Evolutionary conservation across 2,329 filamentous ascomycete species (phyloP), one percentile per base, ranked within the genome.

Genomic region (Lachnellula subtilissima): DNA sequence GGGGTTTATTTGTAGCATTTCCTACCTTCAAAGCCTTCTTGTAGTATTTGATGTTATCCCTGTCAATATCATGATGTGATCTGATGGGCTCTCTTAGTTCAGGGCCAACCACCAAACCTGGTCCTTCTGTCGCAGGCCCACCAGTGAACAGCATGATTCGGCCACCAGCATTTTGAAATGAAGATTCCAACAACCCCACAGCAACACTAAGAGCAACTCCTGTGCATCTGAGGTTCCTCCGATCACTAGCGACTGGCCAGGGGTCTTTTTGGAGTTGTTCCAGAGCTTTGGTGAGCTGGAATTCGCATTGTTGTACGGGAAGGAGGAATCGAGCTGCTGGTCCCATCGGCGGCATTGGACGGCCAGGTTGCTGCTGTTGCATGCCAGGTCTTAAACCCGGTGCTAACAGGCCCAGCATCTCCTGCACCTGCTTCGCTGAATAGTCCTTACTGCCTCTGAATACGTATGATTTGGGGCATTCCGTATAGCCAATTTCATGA

Each of bases 1-100:
- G 14, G 15, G 28, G 28, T 32, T 5, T n/a, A 25, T 23, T 19
- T 22, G 15, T 4, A 22, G 50, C 78, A 32, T 28, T 32, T 11
- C 45, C 56, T 73, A 91, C 88, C 84, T 97, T 99, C 50, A 97
- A 75, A 22, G 94, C 94, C 76, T 99, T 99, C 81, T 99, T 99
- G 77, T 96, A 97, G 76, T 97, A 97, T 74, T 99, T 99, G 76
- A 96, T 96, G 72, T 97, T 97, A 74, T 99, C 94, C 56, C 92
- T 86, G 71, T 99, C 94, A 73, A 99, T 99, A 69, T 99, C 94
- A 74, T 99, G 94, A 75, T 99, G 94, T 43, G 93, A 97, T 69
- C 94, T 88, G 63, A 99, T 97, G 9, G 95, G 91, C 72, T 99
- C 94, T 72, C 93, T 88, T 63, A 99, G 78, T 74, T 99, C 94